Evolutionary conservation across 1,284 basidiomycete species (phyloP), one percentile per base, ranked within the genome.

Genomic region (Apiotrichum sp.): DNA sequence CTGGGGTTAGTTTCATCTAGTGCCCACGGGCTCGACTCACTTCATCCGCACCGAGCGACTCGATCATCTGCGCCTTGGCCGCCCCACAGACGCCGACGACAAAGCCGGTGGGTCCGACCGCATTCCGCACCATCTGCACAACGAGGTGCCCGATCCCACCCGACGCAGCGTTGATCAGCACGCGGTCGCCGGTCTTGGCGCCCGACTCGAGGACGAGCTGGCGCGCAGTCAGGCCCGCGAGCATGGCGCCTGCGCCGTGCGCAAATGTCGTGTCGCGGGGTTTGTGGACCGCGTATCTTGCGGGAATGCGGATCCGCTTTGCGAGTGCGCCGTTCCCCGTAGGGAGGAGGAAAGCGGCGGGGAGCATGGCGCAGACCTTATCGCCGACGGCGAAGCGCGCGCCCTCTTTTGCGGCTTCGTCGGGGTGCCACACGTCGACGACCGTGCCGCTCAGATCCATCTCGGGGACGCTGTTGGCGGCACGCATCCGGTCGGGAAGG

Each of bases 101-200:
- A 9, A 69, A 78, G 0, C 83, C 83, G 56, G 78, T 76, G 1
- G 79, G 76, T 59, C 84, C 85, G 2, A 84, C 84, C 14, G 32
- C 50, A 10, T 22, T 29, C 31, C 53, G 49, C 3, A 53, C 43
- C 33, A 87, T 74, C 65, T 87, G 85, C 42, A 86, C 82, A 0
- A 82, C 85, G 56, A 80, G 79, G 32, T 78, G 77, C 0, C 86
- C 87, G 1, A 86, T 84, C 3, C 81, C 74, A 1, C 83, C 59
- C 0, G 14, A 6, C 1, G 59, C 59, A 3, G 49, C 59, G 29
- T 55, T 57, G 29, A 61, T 22, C 7, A 61, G 50, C 13, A 61
- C 56, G 11, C 52, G 41, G 33, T 52, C 41, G 32, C 52, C 55
- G 7, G 36, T 10, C 35, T 55, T 55, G 31, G 40, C 39, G 4